These are phyloP conservation scores for Fomitiporia mediterranea DNA, from an alignment of 1,284 basidiomycete genomes.

Conservation along the genomic window DNA sequence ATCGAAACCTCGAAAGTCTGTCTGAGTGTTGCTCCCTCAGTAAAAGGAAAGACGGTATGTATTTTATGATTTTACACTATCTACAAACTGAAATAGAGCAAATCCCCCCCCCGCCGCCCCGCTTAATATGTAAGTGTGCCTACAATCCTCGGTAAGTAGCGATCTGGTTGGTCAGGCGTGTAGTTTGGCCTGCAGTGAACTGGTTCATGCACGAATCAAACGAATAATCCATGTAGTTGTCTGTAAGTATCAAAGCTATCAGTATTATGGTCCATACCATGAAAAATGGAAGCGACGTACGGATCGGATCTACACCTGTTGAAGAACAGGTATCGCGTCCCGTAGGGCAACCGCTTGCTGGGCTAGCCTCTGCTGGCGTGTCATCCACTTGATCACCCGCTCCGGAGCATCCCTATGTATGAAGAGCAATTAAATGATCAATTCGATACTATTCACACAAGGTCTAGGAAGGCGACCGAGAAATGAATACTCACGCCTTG, in stretches of 20 bases:
- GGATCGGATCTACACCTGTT: slow-evolving; percentile 41
- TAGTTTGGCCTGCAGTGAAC: slow-evolving; percentile 36
- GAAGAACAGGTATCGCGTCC: slow-evolving; percentile 43
- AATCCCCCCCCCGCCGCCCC: too few species aligned
- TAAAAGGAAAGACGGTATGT: too few species aligned
- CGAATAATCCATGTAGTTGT: slow-evolving; percentile 43
- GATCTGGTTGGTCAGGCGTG: slow-evolving; percentile 3
- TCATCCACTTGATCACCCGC: slow-evolving; percentile 42
- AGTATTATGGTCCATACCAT: neutral
- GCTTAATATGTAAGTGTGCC: too few species aligned
- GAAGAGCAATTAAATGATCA: neutral
- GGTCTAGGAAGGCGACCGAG: neutral
- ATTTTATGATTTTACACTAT: too few species aligned
- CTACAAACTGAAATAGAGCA: too few species aligned
- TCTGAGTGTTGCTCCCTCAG: too few species aligned
- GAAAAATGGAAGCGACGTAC: slow-evolving; percentile 32
- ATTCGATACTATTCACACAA: too few species aligned
- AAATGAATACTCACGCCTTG: slow-evolving; percentile 28
- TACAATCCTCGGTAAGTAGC: neutral
- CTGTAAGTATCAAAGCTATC: slow-evolving; percentile 19
- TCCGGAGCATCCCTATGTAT: slow-evolving; percentile 33
- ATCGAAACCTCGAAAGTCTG: too few species aligned
- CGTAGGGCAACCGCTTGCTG: slow-evolving; percentile 43
- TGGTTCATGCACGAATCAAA: slow-evolving; percentile 43
- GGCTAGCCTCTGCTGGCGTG: slow-evolving; percentile 42